Percentiles rank a stretch among this genome's conserved stretches.
Evolutionary conservation across 1,139 yeast genomes (phyloP).

Genomic region (Suhomyces bolitotheri): DNA sequence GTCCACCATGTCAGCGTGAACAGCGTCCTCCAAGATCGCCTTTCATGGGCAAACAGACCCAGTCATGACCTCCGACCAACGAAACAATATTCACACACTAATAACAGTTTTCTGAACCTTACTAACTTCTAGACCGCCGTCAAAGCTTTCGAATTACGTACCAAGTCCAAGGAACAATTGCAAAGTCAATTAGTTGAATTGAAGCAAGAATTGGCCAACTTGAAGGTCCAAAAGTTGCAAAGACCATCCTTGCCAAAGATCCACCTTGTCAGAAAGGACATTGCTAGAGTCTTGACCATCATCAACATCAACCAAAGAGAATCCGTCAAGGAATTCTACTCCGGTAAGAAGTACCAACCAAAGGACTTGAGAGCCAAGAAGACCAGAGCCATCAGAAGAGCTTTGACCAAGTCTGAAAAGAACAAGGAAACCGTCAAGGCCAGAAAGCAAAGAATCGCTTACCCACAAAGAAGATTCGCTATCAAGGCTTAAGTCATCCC

Average conservation of each 20-base stretch:
- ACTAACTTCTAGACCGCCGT: constrained; percentile 70
- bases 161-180: constrained; percentile 96
- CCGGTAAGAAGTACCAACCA: constrained; percentile 96
- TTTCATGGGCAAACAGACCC: no score
- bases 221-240: constrained; percentile 94
- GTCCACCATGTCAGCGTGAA: no score
- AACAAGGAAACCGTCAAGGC: constrained; percentile 81
- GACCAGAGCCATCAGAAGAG: constrained; percentile 99
- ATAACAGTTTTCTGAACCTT: constrained; percentile 9
- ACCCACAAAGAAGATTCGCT: constrained; percentile 98
- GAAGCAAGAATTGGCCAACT: constrained; percentile 94
- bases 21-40: no score
- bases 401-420: constrained; percentile 86
- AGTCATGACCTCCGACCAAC: no score
- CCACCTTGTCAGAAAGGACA: constrained; percentile 95
- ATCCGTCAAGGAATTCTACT: constrained; percentile 92
- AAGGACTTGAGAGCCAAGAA: constrained; percentile 99
- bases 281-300: constrained; percentile 96
- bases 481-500: constrained; percentile 81
- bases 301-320: constrained; percentile 97
- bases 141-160: constrained; percentile 95
- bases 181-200: constrained; percentile 92
- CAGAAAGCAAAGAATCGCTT: constrained; percentile 88
- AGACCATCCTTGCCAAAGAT: constrained; percentile 93
- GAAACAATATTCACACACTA: not conserved